These are phyloP conservation scores for Poa pratensis DNA, from an alignment of 176 grass and related monocot genomes.

Conservation along the genomic window DNA sequence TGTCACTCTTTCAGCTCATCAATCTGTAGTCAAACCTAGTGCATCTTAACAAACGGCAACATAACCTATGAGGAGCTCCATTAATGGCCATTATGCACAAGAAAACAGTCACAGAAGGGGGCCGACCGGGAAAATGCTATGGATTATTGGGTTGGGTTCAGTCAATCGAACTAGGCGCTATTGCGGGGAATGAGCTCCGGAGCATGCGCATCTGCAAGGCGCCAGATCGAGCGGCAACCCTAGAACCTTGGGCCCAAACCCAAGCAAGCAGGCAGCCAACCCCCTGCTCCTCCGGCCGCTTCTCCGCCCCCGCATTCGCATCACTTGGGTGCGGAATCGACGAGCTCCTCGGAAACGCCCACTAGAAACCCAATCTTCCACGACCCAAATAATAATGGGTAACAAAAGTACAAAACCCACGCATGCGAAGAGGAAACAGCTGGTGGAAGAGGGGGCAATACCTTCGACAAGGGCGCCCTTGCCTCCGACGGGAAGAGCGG, in stretches of 20 bases:
- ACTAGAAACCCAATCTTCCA: slow-evolving; percentile 6
- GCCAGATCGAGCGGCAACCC: slow-evolving; percentile 38
- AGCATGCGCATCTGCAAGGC: not conserved
- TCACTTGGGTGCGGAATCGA: not conserved
- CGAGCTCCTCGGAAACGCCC: not conserved
- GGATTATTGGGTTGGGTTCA: not conserved
- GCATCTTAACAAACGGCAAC: not conserved
- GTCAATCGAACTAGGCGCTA: not conserved
- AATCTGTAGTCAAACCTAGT: not conserved
- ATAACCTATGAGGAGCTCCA: slow-evolving; percentile 14
- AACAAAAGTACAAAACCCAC: not conserved
- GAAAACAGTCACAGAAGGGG: not conserved
- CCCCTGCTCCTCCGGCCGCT: not conserved
- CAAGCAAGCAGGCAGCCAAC: slow-evolving; percentile 13
- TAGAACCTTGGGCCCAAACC: not conserved
- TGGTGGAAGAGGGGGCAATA: not conserved
- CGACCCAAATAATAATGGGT: not conserved
- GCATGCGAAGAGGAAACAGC: not conserved
- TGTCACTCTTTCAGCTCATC: not conserved
- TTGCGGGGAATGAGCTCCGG: not conserved
- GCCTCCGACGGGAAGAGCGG: slow-evolving; percentile 20
- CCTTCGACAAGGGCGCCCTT: not conserved
- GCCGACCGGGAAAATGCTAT: not conserved
- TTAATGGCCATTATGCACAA: not conserved
- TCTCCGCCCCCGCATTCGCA: slow-evolving; percentile 28